These are phyloP conservation scores for Auricularia sp. DNA, from an alignment of 768 basidiomycete species.

Conservation along the genomic window DNA sequence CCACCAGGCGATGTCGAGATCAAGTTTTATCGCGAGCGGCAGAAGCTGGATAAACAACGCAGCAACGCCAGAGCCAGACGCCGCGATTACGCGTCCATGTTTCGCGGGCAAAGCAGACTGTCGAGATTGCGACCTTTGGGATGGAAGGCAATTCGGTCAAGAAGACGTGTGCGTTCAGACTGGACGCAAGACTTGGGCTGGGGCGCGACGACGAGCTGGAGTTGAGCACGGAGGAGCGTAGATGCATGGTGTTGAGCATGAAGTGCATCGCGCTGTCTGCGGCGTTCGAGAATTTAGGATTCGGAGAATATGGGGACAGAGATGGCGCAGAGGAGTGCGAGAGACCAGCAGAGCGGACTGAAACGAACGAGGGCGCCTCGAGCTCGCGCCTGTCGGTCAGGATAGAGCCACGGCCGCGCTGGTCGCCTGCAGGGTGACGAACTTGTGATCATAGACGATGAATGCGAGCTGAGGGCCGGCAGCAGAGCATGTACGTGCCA, in stretches of 20 bases:
- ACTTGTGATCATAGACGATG: background rate
- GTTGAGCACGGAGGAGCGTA: background rate
- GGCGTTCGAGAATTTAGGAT: background rate
- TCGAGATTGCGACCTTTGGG: background rate
- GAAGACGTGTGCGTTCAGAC: background rate
- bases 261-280: background rate
- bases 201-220: background rate
- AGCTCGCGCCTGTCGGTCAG: background rate
- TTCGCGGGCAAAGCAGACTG: background rate
- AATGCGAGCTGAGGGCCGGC: too few relatives aligned
- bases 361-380: background rate
- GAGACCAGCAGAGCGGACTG: background rate
- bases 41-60: too few relatives aligned
- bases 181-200: background rate
- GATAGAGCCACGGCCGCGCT: background rate
- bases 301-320: background rate
- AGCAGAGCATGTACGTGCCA: too few relatives aligned
- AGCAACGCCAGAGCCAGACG: background rate
- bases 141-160: background rate
- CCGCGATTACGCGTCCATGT: background rate
- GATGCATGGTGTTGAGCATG: background rate
- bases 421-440: background rate
- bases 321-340: too few relatives aligned
- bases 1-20: constrained; percentile 41
- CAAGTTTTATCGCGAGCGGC: constrained; percentile 14